A percentile compares a stretch with the other conserved stretches of the same genome.
Evolutionary conservation across 441 rosid genomes (phyloP).

Genomic region (Gossypium davidsonii): DNA sequence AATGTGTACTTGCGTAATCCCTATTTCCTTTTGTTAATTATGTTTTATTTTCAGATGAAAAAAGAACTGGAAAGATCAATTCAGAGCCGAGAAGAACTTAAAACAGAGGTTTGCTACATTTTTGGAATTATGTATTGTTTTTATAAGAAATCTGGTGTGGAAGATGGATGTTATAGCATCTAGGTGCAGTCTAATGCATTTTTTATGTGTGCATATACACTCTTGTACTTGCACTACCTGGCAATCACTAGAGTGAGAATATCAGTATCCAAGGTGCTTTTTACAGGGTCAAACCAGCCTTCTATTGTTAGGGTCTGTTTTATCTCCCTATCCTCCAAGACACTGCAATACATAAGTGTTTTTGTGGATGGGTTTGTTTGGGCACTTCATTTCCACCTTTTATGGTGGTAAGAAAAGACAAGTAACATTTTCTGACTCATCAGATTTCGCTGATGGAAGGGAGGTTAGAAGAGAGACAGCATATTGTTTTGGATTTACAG

Average conservation of each 20-base stretch:
- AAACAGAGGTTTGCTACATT: conserved; percentile 47
- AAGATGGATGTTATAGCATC: neutral
- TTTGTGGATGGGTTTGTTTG: neutral
- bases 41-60: conserved; percentile 43
- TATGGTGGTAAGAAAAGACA: neutral
- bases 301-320: neutral
- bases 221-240: neutral
- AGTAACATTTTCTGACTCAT: conserved; percentile 18
- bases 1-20: neutral
- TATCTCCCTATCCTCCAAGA: neutral
- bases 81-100: conserved; percentile 46
- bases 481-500: conserved; percentile 44
- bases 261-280: neutral
- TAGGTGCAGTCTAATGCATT: neutral
- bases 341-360: neutral
- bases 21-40: neutral
- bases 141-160: neutral
- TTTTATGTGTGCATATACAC: neutral
- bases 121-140: neutral
- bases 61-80: conserved; percentile 43
- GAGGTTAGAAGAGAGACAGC: conserved; percentile 41
- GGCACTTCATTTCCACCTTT: neutral
- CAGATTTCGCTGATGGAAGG: conserved; percentile 55
- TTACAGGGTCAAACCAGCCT: neutral
- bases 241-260: neutral